Evolutionary conservation across 2,329 filamentous ascomycete genomes (phyloP).

Genomic region (Colletotrichum simmondsii): DNA sequence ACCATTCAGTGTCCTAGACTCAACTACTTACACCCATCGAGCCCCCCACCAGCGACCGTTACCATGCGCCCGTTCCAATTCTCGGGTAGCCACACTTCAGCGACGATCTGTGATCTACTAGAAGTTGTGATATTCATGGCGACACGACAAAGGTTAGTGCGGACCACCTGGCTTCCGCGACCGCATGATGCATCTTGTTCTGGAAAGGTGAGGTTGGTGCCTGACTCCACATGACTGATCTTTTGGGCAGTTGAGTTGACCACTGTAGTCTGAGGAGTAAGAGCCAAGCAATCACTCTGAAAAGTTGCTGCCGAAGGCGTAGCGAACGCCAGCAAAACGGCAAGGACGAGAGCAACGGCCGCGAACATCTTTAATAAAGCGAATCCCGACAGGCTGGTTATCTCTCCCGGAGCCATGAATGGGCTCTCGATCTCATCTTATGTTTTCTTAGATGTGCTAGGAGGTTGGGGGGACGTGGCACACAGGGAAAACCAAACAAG

Average conservation of each 20-base stretch:
- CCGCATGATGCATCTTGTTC: slow-evolving; percentile 48
- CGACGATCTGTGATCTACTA: slow-evolving; percentile 52
- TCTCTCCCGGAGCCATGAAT: not conserved
- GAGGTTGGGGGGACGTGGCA: not conserved
- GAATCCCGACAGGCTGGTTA: not conserved
- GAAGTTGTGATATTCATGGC: slow-evolving; percentile 42
- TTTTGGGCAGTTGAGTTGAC: slow-evolving; percentile 41
- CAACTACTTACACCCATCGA: slow-evolving; percentile 53
- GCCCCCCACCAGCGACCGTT: slow-evolving; percentile 59
- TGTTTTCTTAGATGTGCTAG: not conserved
- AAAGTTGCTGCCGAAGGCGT: not conserved
- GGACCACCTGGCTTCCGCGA: slow-evolving; percentile 26
- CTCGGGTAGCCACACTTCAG: slow-evolving; percentile 59
- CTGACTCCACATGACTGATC: slow-evolving; percentile 30
- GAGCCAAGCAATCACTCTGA: slow-evolving; percentile 21
- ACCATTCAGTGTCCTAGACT: not conserved
- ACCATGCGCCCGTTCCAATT: slow-evolving; percentile 57
- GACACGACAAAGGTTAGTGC: slow-evolving; percentile 41
- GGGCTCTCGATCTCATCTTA: not conserved
- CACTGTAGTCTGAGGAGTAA: slow-evolving; percentile 1
- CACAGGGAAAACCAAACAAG: not conserved
- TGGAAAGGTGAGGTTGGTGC: slow-evolving; percentile 45
- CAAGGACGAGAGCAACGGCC: not conserved
- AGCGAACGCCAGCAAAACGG: not conserved
- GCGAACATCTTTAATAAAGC: not conserved